These are phyloP conservation scores for Pterulicium gracile DNA, from an alignment of 1,284 basidiomycete species.

Conservation along the genomic window DNA sequence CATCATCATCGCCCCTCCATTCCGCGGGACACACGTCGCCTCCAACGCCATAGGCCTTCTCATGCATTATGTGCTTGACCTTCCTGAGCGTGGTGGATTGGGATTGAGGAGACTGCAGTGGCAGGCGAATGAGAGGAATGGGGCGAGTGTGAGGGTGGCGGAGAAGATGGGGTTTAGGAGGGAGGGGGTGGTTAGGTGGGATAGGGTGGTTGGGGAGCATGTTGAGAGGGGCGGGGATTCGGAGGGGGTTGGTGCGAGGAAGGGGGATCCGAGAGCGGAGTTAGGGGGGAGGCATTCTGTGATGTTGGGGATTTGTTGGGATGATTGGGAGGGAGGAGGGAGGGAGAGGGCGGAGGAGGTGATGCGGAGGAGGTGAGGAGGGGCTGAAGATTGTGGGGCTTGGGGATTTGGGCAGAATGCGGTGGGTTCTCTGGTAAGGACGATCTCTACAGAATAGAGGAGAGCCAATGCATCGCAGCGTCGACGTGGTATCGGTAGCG, in stretches of 20 bases:
- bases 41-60: constrained; percentile 52
- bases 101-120: constrained; percentile 58
- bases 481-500: no score
- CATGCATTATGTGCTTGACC: constrained; percentile 42
- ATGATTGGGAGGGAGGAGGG: constrained; percentile 44
- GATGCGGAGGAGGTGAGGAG: constrained; percentile 19
- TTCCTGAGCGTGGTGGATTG: constrained; percentile 33
- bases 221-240: constrained; percentile 18
- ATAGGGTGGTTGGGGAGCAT: constrained; percentile 23
- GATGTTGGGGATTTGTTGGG: constrained; percentile 44
- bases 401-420: no score
- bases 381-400: no score
- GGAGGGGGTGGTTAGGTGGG: constrained; percentile 49
- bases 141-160: constrained; percentile 37
- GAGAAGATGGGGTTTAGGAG: constrained; percentile 47
- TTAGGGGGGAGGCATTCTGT: constrained; percentile 35
- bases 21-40: constrained; percentile 55
- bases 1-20: constrained; percentile 40
- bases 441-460: no score
- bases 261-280: constrained; percentile 27
- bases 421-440: no score
- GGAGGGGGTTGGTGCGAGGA: constrained; percentile 21
- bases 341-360: constrained; percentile 29
- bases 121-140: constrained; percentile 42
- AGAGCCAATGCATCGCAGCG: no score